Conservation (phyloP, 2,329 filamentous ascomycete genomes). For the Gaeumannomyces sp. region DNA sequence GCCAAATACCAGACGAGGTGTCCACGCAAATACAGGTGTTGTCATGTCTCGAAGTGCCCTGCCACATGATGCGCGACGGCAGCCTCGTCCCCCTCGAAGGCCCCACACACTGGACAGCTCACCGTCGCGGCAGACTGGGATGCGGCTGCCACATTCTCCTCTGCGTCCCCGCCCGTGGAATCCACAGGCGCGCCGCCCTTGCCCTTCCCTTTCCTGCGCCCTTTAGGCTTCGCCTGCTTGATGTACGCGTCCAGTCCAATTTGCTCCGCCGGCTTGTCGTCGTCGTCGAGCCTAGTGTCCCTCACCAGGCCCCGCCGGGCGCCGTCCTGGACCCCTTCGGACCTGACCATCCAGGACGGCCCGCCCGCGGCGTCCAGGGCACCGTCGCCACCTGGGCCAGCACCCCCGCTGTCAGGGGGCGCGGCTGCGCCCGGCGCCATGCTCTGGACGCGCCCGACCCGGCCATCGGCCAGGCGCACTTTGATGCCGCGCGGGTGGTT, state of each 20-base stretch:
- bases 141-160: conserved; percentile 4
- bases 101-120: conserved; percentile 59
- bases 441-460: conserved; percentile 67
- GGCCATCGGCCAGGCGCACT: conserved; percentile 64
- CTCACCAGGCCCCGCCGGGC: conserved; percentile 2
- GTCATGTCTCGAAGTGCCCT: conserved; percentile 40
- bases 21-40: too few species aligned
- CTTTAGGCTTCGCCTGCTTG: conserved; percentile 28
- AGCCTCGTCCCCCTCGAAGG: conserved; percentile 61
- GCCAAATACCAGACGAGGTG: too few species aligned
- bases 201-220: conserved; percentile 17
- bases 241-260: conserved; percentile 44
- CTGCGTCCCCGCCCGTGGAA: conserved; percentile 11
- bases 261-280: conserved; percentile 32
- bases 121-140: conserved; percentile 13
- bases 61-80: conserved; percentile 65
- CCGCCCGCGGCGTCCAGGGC: conserved; percentile 2
- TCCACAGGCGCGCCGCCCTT: conserved; percentile 9
- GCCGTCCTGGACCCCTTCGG: not conserved
- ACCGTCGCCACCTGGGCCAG: conserved; percentile 5
- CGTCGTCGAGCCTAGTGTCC: conserved; percentile 23
- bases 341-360: not conserved
- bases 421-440: conserved; percentile 31
- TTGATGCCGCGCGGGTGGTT: conserved; percentile 77
- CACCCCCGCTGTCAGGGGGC: not conserved